Base-by-base conservation (phyloP, 73 alveolate species). In the Halteria grandinella region DNA sequence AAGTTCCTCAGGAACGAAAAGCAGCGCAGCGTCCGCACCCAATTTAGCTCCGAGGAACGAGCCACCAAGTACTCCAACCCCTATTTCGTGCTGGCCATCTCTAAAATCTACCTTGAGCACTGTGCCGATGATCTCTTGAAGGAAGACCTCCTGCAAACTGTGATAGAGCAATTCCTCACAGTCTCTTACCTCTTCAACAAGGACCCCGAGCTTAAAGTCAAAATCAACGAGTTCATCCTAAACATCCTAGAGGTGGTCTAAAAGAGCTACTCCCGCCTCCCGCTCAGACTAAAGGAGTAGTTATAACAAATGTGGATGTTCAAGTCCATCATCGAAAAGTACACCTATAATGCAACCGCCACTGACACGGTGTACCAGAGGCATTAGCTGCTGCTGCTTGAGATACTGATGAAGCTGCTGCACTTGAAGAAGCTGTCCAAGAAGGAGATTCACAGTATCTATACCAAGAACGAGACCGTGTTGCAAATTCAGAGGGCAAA, bases 141-240 rank as follows among this genome's bases (percentile, higher is more conserved):
- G 21, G 66, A 44, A 66, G 80, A 66, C 23, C 21, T 41, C 2
- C 43, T 44, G 5, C 21, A 44, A 45, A 41, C 80, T 24, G 24
- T 66, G 15, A 66, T 66, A 25, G 80, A 66, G 52, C 32, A 66
- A 25, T 66, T 66, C 80, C 36, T 66, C 1, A 44, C 58, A 17
- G 40, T 66, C 3, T 48, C 80, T 40, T 66, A 66, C 36, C 66
- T 66, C 60, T 66, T 66, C 32, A 66, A 66, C 36, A 44, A 66
- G 69, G 80, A 66, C 43, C 80, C 80, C 12, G 80, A 41, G 25
- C 80, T 66, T 1, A 66, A 66, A 66, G 80, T 66, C 6, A 66
- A 66, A 36, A 66, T 66, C 3, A 34, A 34, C 33, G 80, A 66
- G 28, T 66, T 66, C 43, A 66, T 66, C 52, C 52, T 66, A 7